A percentile compares a stretch with the other conserved stretches of the same genome.
Conservation (phyloP, 1,139 yeast genomes). For the Sugiyamaella xylanicola region DNA sequence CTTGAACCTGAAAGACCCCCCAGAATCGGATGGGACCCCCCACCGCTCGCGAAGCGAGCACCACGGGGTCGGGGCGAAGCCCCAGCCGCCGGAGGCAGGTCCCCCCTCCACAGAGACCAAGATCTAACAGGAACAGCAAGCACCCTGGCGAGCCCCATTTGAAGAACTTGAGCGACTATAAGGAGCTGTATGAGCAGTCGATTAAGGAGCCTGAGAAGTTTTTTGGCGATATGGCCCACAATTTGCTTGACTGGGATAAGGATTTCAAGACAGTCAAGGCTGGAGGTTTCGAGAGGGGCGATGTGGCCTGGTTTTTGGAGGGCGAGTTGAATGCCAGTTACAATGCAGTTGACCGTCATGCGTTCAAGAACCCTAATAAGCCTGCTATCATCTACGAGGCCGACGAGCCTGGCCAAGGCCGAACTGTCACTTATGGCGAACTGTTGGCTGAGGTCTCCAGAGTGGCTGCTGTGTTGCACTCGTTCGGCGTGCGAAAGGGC, state of each 20-base stretch:
- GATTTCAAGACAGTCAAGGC: constrained; percentile 69
- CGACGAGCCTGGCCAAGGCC: constrained; percentile 76
- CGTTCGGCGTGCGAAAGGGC: constrained; percentile 90
- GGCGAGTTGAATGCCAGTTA: constrained; percentile 93
- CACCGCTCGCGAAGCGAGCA: neutral
- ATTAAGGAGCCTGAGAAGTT: constrained; percentile 79
- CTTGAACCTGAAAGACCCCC: too few relatives aligned
- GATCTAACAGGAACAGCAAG: constrained; percentile 31
- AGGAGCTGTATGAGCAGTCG: constrained; percentile 71
- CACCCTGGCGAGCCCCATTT: constrained; percentile 46
- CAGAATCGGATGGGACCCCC: neutral
- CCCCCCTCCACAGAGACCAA: constrained; percentile 12
- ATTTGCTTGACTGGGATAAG: constrained; percentile 79
- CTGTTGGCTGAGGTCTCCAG: constrained; percentile 82
- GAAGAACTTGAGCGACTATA: constrained; percentile 64
- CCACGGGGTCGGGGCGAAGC: constrained; percentile 8
- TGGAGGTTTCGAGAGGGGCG: constrained; percentile 78
- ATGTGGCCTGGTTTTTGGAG: constrained; percentile 88
- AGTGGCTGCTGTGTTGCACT: constrained; percentile 81
- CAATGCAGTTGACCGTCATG: constrained; percentile 97
- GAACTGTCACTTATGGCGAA: constrained; percentile 79
- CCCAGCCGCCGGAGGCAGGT: constrained; percentile 1
- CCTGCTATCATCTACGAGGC: constrained; percentile 91
- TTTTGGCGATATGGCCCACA: constrained; percentile 81
- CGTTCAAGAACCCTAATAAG: constrained; percentile 82